Base-by-base conservation (phyloP, 1,284 basidiomycete species). In the Ceratobasidium sp. region DNA sequence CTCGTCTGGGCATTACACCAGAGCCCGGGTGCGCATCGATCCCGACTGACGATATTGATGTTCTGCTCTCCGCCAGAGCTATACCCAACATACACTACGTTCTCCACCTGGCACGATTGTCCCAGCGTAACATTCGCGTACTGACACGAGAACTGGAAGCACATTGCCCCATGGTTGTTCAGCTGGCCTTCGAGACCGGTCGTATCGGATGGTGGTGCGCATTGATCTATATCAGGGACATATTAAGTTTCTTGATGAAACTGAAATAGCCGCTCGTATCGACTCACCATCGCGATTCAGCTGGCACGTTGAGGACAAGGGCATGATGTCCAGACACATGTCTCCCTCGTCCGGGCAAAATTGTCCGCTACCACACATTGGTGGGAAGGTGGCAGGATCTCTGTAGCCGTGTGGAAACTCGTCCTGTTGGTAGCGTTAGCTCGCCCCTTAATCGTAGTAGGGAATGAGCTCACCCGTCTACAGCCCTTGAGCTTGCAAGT, bases 301-400 rank as follows among this genome's bases (percentile, higher is more conserved):
- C 80, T 87, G 85, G 80, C 86, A 87, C 1, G 80, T 63, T 10
- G 81, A 82, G 28, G 85, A 85, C 0, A 84, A 68, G 0, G 81
- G 75, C 5, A 83, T 79, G 66, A 84, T 80, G 3, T 77, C 77
- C 60, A 83, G 76, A 80, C 87, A 88, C 8, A 79, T 79, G 76
- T 84, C 82, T 28, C 83, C 84, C 75, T 86, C 85, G 77, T 88
- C 86, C 4, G 86, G 85, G 78, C 87, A 87, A 81, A 85, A 86
- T 37, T 77, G 75, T 15, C 82, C 84, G 3, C 71, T 26, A 0
- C 81, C 78, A 76, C 86, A 87, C 28, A 84, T 66, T 0, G 83
- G 82, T 1, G 86, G 86, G 28, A 86, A 80, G 23, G 83, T 78
- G 37, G 81, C 81, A 73, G 74, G 83, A 76, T 65, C 75, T 79